Evolutionary conservation across 257 asterid species (phyloP).

Genomic region (Rubia yunnanensis): DNA sequence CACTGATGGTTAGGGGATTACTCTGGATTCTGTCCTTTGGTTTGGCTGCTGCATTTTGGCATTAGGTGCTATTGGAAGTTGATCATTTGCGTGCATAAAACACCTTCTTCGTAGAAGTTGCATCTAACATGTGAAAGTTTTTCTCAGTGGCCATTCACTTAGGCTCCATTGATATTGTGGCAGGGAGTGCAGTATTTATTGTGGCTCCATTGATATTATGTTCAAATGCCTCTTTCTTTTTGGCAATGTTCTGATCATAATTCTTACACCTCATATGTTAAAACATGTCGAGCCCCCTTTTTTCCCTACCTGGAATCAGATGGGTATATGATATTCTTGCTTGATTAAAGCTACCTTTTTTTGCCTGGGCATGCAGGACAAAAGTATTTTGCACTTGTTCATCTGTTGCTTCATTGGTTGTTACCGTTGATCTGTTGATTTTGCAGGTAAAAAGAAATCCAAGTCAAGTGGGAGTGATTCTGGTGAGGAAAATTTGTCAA

Average conservation of each 20-base stretch:
- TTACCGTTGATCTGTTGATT: not conserved
- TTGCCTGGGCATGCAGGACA: not conserved
- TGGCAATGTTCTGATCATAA: not conserved
- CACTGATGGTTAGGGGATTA: not conserved
- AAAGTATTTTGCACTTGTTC: not conserved
- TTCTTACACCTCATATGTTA: not conserved
- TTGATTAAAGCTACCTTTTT: not conserved
- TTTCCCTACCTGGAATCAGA: not conserved
- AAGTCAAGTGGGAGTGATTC: slow-evolving; percentile 67
- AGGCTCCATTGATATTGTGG: not conserved
- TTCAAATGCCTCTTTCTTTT: not conserved
- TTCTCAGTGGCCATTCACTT: not conserved
- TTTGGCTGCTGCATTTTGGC: not conserved
- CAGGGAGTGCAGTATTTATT: not conserved
- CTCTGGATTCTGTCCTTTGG: no score
- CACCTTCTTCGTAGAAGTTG: not conserved
- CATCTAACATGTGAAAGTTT: not conserved
- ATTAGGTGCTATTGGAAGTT: not conserved
- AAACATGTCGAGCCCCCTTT: not conserved
- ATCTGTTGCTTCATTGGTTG: slow-evolving; percentile 9
- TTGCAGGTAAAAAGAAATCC: slow-evolving; percentile 56
- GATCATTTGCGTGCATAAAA: not conserved
- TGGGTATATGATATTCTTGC: not conserved
- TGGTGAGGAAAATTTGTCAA: slow-evolving; percentile 82
- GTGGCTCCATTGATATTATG: not conserved